Percentiles rank a stretch among this genome's conserved stretches.
phyloP scores from a whole-genome alignment of 495 filamentous ascomycete genomes.

The Astrocystis sublimbata region DNA sequence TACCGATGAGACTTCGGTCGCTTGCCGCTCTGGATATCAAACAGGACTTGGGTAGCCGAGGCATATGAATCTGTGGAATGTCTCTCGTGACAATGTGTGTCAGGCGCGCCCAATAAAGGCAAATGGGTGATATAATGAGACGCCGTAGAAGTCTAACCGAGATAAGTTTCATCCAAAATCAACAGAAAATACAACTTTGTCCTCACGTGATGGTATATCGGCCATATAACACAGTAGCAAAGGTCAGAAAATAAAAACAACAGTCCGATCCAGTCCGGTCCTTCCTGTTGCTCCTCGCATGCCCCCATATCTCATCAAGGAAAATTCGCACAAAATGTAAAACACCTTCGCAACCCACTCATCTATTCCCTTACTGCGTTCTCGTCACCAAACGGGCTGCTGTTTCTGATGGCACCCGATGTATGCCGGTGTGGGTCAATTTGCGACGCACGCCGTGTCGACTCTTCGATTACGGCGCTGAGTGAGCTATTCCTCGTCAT shows the following conservation, averaged over 20 bases:
- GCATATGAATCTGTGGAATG: neutral
- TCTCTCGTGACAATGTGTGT: neutral
- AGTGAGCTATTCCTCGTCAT: constrained; percentile 46
- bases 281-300: constrained; percentile 25
- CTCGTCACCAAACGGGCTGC: constrained; percentile 59
- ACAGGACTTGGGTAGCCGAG: neutral
- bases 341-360: neutral
- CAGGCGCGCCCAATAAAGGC: neutral
- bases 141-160: constrained; percentile 9
- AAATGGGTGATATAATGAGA: constrained; percentile 5
- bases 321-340: constrained; percentile 23
- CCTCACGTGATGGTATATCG: neutral
- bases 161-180: constrained; percentile 7
- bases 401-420: constrained; percentile 36
- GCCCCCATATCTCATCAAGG: constrained; percentile 33
- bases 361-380: constrained; percentile 48
- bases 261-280: constrained; percentile 4
- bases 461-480: constrained; percentile 56
- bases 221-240: constrained; percentile 10
- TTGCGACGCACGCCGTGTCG: constrained; percentile 44
- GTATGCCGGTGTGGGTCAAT: constrained; percentile 20
- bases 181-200: constrained; percentile 1
- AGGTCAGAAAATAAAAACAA: constrained; percentile 10
- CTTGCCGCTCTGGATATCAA: neutral
- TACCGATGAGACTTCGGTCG: neutral